These are phyloP conservation scores for Rickenella mellea DNA, from an alignment of 768 basidiomycete genomes.

Conservation along the genomic window DNA sequence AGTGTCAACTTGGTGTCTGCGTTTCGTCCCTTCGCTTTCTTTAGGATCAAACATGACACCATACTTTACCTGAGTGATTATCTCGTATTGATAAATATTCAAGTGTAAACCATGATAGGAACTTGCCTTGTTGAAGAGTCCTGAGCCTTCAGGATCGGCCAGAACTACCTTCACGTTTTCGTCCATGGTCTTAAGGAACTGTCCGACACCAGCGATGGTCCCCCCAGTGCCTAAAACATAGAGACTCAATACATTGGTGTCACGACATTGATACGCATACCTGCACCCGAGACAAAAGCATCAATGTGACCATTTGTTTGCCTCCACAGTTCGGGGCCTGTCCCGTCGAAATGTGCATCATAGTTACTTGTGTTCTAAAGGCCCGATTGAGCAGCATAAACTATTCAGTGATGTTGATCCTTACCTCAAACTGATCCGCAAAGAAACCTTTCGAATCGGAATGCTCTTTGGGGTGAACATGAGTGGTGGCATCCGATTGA, in stretches of 20 bases:
- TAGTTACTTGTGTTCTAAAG: conserved; percentile 79
- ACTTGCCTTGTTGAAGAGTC: conserved; percentile 83
- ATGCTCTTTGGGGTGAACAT: conserved; percentile 29
- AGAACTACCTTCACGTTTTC: conserved; percentile 60
- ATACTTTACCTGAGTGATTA: conserved; percentile 60
- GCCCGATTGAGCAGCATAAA: background rate
- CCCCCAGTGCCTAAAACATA: conserved; percentile 75
- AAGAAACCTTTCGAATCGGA: conserved; percentile 64
- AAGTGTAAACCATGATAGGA: background rate
- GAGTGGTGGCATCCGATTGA: conserved; percentile 17
- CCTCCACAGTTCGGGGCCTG: conserved; percentile 91
- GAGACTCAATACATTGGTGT: background rate
- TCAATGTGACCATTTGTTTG: conserved; percentile 78
- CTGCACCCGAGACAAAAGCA: conserved; percentile 88
- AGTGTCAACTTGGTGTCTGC: conserved; percentile 92
- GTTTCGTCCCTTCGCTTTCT: conserved; percentile 88
- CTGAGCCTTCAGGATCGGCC: conserved; percentile 90
- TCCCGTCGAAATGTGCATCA: conserved; percentile 79
- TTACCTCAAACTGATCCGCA: conserved; percentile 89
- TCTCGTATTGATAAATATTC: background rate
- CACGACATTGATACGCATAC: conserved; percentile 23
- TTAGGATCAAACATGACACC: conserved; percentile 93
- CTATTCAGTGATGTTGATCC: background rate
- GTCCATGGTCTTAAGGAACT: conserved; percentile 69
- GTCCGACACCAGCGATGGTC: conserved; percentile 80